Base-by-base conservation (phyloP, 768 basidiomycete genomes). In the Amanita molliuscula region DNA sequence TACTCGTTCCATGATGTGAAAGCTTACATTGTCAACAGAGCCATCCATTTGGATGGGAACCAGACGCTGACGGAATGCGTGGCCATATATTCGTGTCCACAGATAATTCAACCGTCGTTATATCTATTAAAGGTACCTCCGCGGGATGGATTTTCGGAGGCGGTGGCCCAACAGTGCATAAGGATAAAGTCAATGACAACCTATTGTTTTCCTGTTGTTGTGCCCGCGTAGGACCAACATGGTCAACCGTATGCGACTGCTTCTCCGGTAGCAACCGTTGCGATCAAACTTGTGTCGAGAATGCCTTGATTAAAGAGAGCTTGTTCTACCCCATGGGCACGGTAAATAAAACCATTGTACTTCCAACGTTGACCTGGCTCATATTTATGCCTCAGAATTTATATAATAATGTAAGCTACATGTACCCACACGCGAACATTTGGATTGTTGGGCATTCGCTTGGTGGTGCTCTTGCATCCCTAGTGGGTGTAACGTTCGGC, bases 201-300 rank as follows among this genome's bases (percentile, higher is more conserved):
- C 68, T 94, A n/a, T 68, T 98, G 29, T 95, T 95, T 69, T 86
- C 90, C 3, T 98, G 95, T 65, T 98, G 95, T 64, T 98, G 95
- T 59, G 94, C 92, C 2, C 76, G 87, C 6, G 88, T 97, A n/a
- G 90, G 88, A 29, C 88, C 91, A 47, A 89, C 89, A 0, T 98
- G 95, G 95, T 80, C 78, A 16, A 75, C 95, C 0, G 95, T 96
- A 0, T 98, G 95, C 62, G 84, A 78, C 44, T 98, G 95, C 65
- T 85, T 84, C 60, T 69, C 80, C 6, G 79, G 88, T 1, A 68
- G 75, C 11, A 78, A 81, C 63, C 82, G 78, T 54, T 98, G 95
- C 62, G 81, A 86, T 54, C 78, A 83, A 56, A 73, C 74, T 3
- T 98, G 95, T 64, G 58, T 96, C 20, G 88, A 97, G 64, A 65